Percentiles rank a stretch among this genome's conserved stretches.
These are phyloP conservation scores for Chernovozyma sophiae-reginae DNA, from an alignment of 1,139 yeast genomes.

Conservation along the genomic window DNA sequence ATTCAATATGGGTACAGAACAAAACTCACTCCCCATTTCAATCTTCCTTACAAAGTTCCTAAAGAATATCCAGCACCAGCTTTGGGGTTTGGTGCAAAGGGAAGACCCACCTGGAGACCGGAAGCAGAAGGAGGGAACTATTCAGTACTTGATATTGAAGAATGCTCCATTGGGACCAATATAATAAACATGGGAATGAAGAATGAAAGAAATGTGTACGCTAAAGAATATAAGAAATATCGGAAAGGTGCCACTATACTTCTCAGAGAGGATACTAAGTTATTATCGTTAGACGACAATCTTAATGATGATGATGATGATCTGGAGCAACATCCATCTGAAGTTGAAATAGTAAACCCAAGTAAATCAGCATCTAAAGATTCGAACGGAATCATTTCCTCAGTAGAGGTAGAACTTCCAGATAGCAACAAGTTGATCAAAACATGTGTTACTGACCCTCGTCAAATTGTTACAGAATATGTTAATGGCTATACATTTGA, in stretches of 20 bases:
- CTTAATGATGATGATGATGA: slow-evolving; percentile 22
- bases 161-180: slow-evolving; percentile 83
- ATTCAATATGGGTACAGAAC: slow-evolving; percentile 75
- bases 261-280: slow-evolving; percentile 70
- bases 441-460: slow-evolving; percentile 63
- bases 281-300: slow-evolving; percentile 17
- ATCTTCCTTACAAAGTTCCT: slow-evolving; percentile 58
- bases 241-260: slow-evolving; percentile 86
- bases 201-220: slow-evolving; percentile 61
- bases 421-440: slow-evolving; percentile 28
- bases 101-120: slow-evolving; percentile 64
- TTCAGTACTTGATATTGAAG: slow-evolving; percentile 80
- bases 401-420: slow-evolving; percentile 17
- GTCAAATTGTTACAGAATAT: slow-evolving; percentile 77
- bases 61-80: slow-evolving; percentile 54
- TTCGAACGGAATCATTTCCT: slow-evolving; percentile 24
- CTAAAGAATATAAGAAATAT: slow-evolving; percentile 47
- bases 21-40: slow-evolving; percentile 93
- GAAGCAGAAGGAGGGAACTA: slow-evolving; percentile 47
- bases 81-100: slow-evolving; percentile 87
- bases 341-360: slow-evolving; percentile 23
- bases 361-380: slow-evolving; percentile 16
- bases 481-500: slow-evolving; percentile 73
- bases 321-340: no score
- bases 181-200: slow-evolving; percentile 70